Evolutionary conservation across 345 rosid species (phyloP).

Genomic region (Eucalyptus coolabah): DNA sequence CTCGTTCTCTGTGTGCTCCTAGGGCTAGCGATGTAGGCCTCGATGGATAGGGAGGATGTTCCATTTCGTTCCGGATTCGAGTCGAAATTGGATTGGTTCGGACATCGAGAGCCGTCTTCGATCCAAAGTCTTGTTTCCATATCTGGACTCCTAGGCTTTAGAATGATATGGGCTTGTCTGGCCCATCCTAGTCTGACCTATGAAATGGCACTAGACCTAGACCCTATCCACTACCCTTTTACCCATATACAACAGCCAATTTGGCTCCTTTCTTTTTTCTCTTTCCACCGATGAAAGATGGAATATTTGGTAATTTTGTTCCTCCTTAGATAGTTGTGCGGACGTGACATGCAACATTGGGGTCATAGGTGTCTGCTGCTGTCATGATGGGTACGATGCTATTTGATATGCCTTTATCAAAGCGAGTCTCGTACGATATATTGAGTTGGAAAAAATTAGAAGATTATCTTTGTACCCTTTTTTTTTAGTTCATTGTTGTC

Average conservation of each 20-base stretch:
- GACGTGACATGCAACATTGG: neutral
- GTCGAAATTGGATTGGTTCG: neutral
- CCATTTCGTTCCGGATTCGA: neutral
- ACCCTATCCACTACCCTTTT: neutral
- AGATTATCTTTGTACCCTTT: neutral
- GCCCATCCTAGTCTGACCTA: neutral
- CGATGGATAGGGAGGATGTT: neutral
- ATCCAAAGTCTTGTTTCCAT: neutral
- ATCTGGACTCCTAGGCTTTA: neutral
- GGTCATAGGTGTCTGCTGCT: neutral
- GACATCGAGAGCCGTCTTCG: neutral
- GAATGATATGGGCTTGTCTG: neutral
- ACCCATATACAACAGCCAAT: neutral
- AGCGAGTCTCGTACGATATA: neutral
- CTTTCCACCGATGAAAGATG: neutral
- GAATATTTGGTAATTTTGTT: neutral
- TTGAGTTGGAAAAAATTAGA: neutral
- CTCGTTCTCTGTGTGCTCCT: neutral
- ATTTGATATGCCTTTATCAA: neutral
- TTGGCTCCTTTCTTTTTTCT: neutral
- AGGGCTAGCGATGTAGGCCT: neutral
- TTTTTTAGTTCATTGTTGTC: neutral
- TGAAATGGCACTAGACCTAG: neutral
- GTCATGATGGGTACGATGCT: neutral
- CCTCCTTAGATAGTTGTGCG: neutral